Percentiles rank a stretch among this genome's conserved stretches.
Conservation (phyloP, 1,139 yeast genomes). For the Candida sp. region DNA sequence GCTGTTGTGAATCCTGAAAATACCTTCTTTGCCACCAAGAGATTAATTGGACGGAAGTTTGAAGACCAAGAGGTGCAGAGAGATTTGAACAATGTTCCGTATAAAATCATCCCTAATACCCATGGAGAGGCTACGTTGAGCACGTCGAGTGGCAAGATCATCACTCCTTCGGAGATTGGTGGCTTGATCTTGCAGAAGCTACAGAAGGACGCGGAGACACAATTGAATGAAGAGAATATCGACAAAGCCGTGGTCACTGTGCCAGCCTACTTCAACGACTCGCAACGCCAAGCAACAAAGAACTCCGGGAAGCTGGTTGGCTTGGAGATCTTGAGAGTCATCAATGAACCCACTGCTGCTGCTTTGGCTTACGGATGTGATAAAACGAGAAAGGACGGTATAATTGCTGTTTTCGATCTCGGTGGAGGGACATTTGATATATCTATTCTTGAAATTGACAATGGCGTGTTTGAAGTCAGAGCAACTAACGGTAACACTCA, state of each 20-base stretch:
- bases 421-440: slow-evolving; percentile 91
- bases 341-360: slow-evolving; percentile 85
- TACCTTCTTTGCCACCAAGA: slow-evolving; percentile 76
- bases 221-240: slow-evolving; percentile 34
- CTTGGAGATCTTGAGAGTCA: slow-evolving; percentile 66
- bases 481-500: slow-evolving; percentile 89
- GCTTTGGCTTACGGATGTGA: slow-evolving; percentile 80
- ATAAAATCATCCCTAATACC: slow-evolving; percentile 51
- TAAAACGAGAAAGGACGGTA: slow-evolving; percentile 51
- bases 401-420: slow-evolving; percentile 76
- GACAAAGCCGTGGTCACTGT: slow-evolving; percentile 73
- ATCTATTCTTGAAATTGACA: slow-evolving; percentile 77
- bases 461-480: slow-evolving; percentile 81
- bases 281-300: slow-evolving; percentile 81
- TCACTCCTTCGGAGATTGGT: slow-evolving; percentile 64
- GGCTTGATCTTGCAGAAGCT: slow-evolving; percentile 55
- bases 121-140: slow-evolving; percentile 70
- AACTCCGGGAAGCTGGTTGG: slow-evolving; percentile 73
- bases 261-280: slow-evolving; percentile 81
- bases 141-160: slow-evolving; percentile 36
- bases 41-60: slow-evolving; percentile 72
- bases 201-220: slow-evolving; percentile 58
- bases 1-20: slow-evolving; percentile 66
- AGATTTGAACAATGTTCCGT: slow-evolving; percentile 61
- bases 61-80: slow-evolving; percentile 67